Evolutionary conservation across 2,329 filamentous ascomycete genomes (phyloP), one percentile per base, ranked within the genome.

Genomic region (Rosellinia necatrix): DNA sequence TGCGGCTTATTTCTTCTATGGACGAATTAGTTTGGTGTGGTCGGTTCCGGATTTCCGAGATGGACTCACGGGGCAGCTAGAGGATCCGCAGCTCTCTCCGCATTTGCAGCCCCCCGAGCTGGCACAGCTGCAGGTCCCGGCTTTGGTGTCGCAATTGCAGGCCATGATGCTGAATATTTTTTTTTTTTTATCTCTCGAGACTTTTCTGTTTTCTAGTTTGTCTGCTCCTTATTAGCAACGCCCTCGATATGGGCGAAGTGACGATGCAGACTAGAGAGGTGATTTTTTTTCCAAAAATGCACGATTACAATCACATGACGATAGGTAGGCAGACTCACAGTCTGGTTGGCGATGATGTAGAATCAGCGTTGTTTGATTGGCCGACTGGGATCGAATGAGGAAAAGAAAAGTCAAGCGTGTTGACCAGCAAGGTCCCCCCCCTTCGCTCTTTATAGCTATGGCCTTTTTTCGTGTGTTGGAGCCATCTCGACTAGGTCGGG

Each of bases 91-190:
- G 66, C 56, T 65, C 35, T 64, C 35, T 56, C 61, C 64, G 51
- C 68, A 70, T 35, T 61, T 58, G 57, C 68, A 70, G 29, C 58
- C 52, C 58, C 67, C 68, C 4, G 65, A 49, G 41, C 46, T 61
- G 35, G 65, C 63, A 47, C 67, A 70, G 49, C 46, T 49, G 53
- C 68, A 70, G 30, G 66, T 27, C 55, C 58, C 61, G 17, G 57
- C 52, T 46, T 43, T 44, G 57, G 65, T 67, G 60, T 66, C 67
- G 61, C 67, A 70, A 46, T 62, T 64, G 64, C 67, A 70, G 27
- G 41, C 64, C 68, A 70, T 70, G 48, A 46, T 27, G 13, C n/a
- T n/a, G n/a, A n/a, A n/a, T n/a, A n/a, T n/a, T n/a, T n/a, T n/a
- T n/a, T n/a, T n/a, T n/a, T n/a, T n/a, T n/a, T n/a, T n/a, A n/a